Conservation (phyloP, 352 stramenopile species). For the Lagenidium sp. region DNA sequence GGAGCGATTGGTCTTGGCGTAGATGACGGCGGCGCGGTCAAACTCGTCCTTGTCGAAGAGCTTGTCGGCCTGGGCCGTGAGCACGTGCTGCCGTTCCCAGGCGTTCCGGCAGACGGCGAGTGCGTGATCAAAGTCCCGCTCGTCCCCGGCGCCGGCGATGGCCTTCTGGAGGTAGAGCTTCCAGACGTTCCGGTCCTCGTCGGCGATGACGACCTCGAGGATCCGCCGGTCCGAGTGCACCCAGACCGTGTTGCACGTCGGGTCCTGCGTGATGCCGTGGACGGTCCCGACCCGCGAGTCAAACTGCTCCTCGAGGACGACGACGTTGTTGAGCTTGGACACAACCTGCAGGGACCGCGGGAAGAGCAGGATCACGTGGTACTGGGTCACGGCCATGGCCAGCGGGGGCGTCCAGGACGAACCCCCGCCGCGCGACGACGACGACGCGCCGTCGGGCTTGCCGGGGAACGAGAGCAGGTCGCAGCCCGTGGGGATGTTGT, state of each 20-base stretch:
- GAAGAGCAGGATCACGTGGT: constrained; percentile 89
- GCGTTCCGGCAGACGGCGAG: constrained; percentile 76
- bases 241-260: constrained; percentile 79
- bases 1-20: constrained; percentile 83
- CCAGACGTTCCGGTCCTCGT: constrained; percentile 91
- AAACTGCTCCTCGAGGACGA: constrained; percentile 80
- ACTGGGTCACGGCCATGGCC: constrained; percentile 85
- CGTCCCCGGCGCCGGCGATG: constrained; percentile 40
- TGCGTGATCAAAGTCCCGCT: constrained; percentile 86
- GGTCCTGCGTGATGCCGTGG: constrained; percentile 51
- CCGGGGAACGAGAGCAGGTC: constrained; percentile 64
- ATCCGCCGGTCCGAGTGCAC: constrained; percentile 78
- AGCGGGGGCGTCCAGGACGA: constrained; percentile 72
- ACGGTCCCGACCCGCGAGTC: constrained; percentile 70
- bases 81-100: constrained; percentile 76
- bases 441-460: constrained; percentile 22
- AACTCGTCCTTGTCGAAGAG: constrained; percentile 83
- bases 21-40: constrained; percentile 80
- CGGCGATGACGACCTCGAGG: constrained; percentile 59
- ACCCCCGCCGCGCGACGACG: constrained; percentile 17
- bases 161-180: constrained; percentile 88
- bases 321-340: constrained; percentile 79
- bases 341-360: constrained; percentile 71
- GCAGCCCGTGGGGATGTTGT: constrained; percentile 74
- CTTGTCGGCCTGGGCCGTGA: constrained; percentile 87